Conservation (phyloP, 495 filamentous ascomycete species). For the Neurospora tetraspora region DNA sequence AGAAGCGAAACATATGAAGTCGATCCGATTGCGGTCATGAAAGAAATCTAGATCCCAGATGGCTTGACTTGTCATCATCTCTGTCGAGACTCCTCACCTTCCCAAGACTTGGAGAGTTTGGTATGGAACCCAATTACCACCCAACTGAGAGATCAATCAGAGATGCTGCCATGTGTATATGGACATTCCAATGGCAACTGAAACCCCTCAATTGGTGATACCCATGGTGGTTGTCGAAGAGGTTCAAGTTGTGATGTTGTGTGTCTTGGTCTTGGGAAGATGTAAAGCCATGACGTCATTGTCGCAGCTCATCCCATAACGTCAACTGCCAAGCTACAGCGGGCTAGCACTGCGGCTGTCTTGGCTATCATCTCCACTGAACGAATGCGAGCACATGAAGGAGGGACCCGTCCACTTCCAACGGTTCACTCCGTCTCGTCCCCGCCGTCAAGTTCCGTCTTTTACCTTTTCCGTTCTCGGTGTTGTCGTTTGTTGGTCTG, state of each 20-base stretch:
- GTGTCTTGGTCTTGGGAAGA: background rate
- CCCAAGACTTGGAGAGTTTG: background rate
- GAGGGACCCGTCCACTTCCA: background rate
- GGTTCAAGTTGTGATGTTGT: background rate
- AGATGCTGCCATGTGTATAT: background rate
- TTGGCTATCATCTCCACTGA: too few relatives aligned
- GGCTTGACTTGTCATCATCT: background rate
- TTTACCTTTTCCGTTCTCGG: background rate
- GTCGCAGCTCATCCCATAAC: background rate
- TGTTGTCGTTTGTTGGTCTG: background rate
- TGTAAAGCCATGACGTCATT: slow-evolving; percentile 1
- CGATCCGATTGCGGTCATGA: background rate
- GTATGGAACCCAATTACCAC: background rate
- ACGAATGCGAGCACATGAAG: background rate
- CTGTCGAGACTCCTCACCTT: background rate
- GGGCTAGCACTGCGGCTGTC: background rate
- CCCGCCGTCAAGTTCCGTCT: background rate
- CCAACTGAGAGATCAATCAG: background rate
- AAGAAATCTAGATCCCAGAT: background rate
- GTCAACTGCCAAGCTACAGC: background rate
- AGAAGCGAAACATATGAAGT: background rate
- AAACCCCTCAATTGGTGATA: background rate
- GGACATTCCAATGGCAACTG: background rate
- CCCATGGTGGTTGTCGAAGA: background rate
- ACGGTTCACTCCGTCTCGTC: background rate